Evolutionary conservation across 2,329 filamentous ascomycete genomes (phyloP), one percentile per base, ranked within the genome.

Genomic region (Penicillium brevicompactum): DNA sequence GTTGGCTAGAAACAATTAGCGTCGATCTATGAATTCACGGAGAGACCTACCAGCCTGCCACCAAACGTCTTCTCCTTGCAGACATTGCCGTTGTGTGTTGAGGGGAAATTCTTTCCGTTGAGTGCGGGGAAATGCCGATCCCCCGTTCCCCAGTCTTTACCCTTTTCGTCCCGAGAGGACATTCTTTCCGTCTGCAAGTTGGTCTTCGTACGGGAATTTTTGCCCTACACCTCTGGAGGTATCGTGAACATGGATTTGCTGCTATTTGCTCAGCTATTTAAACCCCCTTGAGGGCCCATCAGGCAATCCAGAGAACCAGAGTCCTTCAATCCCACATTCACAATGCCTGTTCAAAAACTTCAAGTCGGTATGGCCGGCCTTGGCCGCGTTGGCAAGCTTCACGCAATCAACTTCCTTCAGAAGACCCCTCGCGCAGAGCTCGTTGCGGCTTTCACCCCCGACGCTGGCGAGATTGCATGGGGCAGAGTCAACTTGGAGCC

Each of bases 401-500:
- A 82, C 62, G 79, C 77, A 11, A 62, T 74, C 31, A 80, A 79
- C 60, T 75, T 80, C 49, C 67, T 79, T 18, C 69, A 77, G 57
- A 69, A 71, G 31, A 76, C 74, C 2, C 78, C 78, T 24, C 75
- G 77, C 32, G 78, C 79, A 22, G 65, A 80, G 31, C 69, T 82
- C 16, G 72, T 82, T 27, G 78, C 78, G 18, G 79, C 73, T 8
- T 79, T 74, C 53, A 77, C 76, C 5, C 77, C 77, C 5, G 76
- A 78, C 16, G 59, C 69, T 4, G 69, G 65, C 5, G 79, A 80
- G 60, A 65, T 78, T 5, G 57, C 73, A 8, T 84, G 82, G 82
- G 82, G 79, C 0, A 70, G 72, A 49, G 60, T 75, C 56, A 71
- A 80, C 56, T 74, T 84, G 10, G 77, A 77, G 56, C 79, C 78